Base-by-base conservation (phyloP, 2,329 filamentous ascomycete genomes). In the Diplodia seriata region DNA sequence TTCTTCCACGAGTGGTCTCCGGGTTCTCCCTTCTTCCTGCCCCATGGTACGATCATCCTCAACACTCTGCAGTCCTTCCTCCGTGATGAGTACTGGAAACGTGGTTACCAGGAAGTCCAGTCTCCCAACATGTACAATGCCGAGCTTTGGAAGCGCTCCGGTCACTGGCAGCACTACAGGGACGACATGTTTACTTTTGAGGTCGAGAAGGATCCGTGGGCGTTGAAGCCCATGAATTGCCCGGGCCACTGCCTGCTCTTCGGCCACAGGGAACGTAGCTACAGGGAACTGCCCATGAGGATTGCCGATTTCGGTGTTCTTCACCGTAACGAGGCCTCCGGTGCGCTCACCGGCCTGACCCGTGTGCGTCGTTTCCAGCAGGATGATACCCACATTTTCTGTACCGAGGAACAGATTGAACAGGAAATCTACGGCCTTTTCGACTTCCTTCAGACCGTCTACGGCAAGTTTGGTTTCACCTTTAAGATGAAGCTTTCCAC, bases 401-500 rank as follows among this genome's bases (percentile, higher is more conserved):
- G 93, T 81, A 89, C 90, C 29, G 87, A 93, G 73, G 90, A 93
- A 69, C 92, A 96, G 80, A 87, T 91, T 73, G 85, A 83, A 73
- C 83, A 87, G 61, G 93, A 97, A 76, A 93, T 98, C 51, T 89
- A 90, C 68, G 90, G 85, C 47, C 83, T 96, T 4, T 97, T 98
- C 74, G 92, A 97, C 76, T 97, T 98, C 81, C 83, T 98, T 72
- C 84, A 89, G 73, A 83, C 86, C 61, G 88, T 97, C 55, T 93
- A 93, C 77, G 91, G 92, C 55, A 86, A 94, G 51, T 90, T 97
- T 70, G 93, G 92, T 61, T 93, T 96, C 78, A 90, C 89, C 20
- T 98, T 97, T 86, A 97, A 94, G 83, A 84, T 98, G 78, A 96
- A 96, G 82, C 88, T 99, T 36, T 97, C 94, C 69, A 99, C 95